Conservation (phyloP, 768 basidiomycete genomes). For the Boletus rubropictus region DNA sequence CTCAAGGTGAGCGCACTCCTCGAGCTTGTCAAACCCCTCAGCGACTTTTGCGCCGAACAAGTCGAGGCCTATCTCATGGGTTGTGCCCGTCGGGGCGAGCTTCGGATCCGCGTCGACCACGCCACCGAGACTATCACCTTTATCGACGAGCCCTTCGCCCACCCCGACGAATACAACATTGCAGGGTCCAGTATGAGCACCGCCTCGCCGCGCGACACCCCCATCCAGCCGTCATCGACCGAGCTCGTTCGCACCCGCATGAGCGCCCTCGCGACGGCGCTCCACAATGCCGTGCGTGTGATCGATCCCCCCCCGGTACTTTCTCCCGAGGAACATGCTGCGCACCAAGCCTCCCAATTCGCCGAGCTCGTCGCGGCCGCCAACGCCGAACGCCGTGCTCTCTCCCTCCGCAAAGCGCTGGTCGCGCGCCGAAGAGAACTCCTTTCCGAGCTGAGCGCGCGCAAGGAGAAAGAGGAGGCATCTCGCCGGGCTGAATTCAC, state of each 20-base stretch:
- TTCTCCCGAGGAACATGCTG: slow-evolving; percentile 39
- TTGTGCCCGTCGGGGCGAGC: slow-evolving; percentile 81
- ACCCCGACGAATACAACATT: slow-evolving; percentile 31
- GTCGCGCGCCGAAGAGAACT: slow-evolving; percentile 83
- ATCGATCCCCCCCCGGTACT: slow-evolving; percentile 43
- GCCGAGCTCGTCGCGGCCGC: slow-evolving; percentile 56
- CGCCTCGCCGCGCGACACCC: slow-evolving; percentile 33
- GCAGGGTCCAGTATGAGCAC: slow-evolving; percentile 14
- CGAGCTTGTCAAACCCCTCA: slow-evolving; percentile 71
- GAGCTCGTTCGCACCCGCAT: slow-evolving; percentile 76
- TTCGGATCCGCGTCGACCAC: slow-evolving; percentile 85
- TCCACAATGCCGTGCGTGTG: slow-evolving; percentile 63
- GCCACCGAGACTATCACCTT: slow-evolving; percentile 80
- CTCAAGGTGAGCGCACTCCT: slow-evolving; percentile 76
- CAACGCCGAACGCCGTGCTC: slow-evolving; percentile 70
- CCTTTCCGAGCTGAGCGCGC: slow-evolving; percentile 72
- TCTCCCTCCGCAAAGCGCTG: slow-evolving; percentile 70
- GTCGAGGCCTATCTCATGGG: slow-evolving; percentile 92
- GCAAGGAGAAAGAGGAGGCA: slow-evolving; percentile 87
- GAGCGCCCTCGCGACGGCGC: slow-evolving; percentile 62
- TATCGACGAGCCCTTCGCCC: slow-evolving; percentile 67
- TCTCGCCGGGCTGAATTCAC: slow-evolving; percentile 66
- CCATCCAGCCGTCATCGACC: slow-evolving; percentile 65
- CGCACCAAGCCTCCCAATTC: slow-evolving; percentile 48
- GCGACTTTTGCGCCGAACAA: slow-evolving; percentile 57